Evolutionary conservation across 1,284 basidiomycete genomes (phyloP), one percentile per base, ranked within the genome.

Genomic region (Tilletia horrida): DNA sequence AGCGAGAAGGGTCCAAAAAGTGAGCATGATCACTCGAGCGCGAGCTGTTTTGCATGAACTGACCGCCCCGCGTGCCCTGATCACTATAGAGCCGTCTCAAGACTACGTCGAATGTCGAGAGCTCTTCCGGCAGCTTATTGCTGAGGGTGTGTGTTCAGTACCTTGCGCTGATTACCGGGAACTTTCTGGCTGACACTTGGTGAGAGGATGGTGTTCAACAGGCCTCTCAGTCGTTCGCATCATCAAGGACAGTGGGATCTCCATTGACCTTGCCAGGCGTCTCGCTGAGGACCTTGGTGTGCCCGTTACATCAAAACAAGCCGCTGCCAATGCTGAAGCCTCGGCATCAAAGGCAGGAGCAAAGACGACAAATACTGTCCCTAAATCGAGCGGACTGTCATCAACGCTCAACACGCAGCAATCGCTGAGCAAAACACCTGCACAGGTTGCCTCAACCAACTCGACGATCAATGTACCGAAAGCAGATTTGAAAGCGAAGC

Each of bases 31-130:
- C 35, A 40, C 6, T 40, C 11, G 35, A 6, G 35, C 4, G 35
- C 35, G 35, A 40, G 11, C 7, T 1, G 23, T 2, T 3, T 21
- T 52, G 18, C 14, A 25, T 52, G 50, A 27, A 25, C 11, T 48
- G 43, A 45, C 43, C 18, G 2, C 1, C 18, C 47, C 7, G 23
- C 18, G 18, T 48, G 9, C n/a, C 47, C 18, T 48, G n/a, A 8
- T n/a, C 9, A 48, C 8, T 23, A 31, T 21, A 55, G 50, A 25
- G 23, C 6, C 18, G 25, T 55, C 50, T 18, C 50, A 55, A 55
- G 55, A 59, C 55, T 59, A 59, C n/a, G 4, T 18, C 29, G 55
- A 59, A 11, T 59, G 55, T 16, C 9, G 55, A 13, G 27, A 35
- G 3, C 27, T 59, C 1, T 29, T 59, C 16, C 4, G 35, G 31